Base-by-base conservation (phyloP, 768 basidiomycete genomes). In the Lentinula sp. region DNA sequence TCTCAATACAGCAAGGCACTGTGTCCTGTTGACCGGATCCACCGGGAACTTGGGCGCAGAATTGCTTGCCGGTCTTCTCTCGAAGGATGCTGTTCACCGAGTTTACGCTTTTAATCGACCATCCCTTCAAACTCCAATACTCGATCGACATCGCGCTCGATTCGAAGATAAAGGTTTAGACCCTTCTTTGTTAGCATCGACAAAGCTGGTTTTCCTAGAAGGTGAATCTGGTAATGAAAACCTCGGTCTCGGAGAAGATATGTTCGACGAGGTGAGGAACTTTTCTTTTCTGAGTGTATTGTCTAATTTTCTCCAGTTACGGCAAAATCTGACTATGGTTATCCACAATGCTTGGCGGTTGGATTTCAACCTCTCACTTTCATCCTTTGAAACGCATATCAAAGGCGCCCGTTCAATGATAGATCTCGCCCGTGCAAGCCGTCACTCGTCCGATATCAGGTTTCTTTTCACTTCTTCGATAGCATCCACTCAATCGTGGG, bases 311-410 rank as follows among this genome's bases (percentile, higher is more conserved):
- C 2, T 35, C 37, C 11, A 32, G 37, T n/a, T 59, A 16, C 16
- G 35, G n/a, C 9, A 49, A 21, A 39, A 32, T 60, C 32, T 74
- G 1, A 72, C 68, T 0, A 45, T 63, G 32, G 66, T 75, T 15
- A 68, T 75, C 1, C 67, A 73, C 58, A 72, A 73, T 39, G 76
- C 73, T 0, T 78, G 76, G 77, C 64, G 70, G 2, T 64, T 78
- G 2, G 73, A 78, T 57, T 78, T 78, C 65, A 76, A 77, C 34
- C 63, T 73, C 15, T 65, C 72, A 0, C 68, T 77, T 2, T 39
- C 65, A 2, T 75, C 74, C 1, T 76, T 75, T 61, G 73, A 76
- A 52, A 65, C 72, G 2, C 68, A 71, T 43, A 62, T 78, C 48
- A 68, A 67, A 5, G 70, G 70, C 7, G 66, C 66, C 1, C 46